Evolutionary conservation across 441 rosid species (phyloP), one percentile per base, ranked within the genome.

Genomic region (Rhodomyrtus psidioides): DNA sequence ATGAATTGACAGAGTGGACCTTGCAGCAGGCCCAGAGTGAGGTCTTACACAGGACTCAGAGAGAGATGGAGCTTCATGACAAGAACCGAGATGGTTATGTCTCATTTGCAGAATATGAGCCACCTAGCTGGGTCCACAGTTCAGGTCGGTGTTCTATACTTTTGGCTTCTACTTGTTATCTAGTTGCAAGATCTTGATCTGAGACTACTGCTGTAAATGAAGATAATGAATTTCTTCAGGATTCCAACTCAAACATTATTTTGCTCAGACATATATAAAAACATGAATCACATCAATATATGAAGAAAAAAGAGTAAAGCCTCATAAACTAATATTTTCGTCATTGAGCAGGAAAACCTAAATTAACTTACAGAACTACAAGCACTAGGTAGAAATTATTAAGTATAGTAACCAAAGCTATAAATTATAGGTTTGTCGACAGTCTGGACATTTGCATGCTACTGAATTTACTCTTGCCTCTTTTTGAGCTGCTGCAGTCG

Each of bases 41-140:
- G 90, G 95, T 93, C 28, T 74, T 94, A 90, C 96, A 95, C 83
- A 92, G 99, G 89, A 91, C 94, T 89, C 92, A 90, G 87, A 94
- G 98, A 88, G 99, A 96, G 85, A 88, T 97, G 98, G 98, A 95
- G 81, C 90, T 92, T 91, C 99, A 96, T 87, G 99, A 97, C 86
- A 94, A 88, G 89, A 97, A 97, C 91, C 93, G 90, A 79, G 98
- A 96, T 88, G 97, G 98, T 7, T 89, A 92, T 39, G 84, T 96
- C 83, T 93, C 99, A 0, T 97, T 92, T 81, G 88, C 94, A 8
- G 98, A 97, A 91, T 97, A 97, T 57, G 98, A 97, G 84, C 96
- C 99, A 7, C 99, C 99, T 5, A 92, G 92, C 86, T 97, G 99
- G 98, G 97, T 92, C 84, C 95, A 89, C 39, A 92, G 89, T 84